Percentiles rank a stretch among this genome's conserved stretches.
Evolutionary conservation across 2,329 filamentous ascomycete genomes (phyloP).

Genomic region (Penicillium sclerotiorum): DNA sequence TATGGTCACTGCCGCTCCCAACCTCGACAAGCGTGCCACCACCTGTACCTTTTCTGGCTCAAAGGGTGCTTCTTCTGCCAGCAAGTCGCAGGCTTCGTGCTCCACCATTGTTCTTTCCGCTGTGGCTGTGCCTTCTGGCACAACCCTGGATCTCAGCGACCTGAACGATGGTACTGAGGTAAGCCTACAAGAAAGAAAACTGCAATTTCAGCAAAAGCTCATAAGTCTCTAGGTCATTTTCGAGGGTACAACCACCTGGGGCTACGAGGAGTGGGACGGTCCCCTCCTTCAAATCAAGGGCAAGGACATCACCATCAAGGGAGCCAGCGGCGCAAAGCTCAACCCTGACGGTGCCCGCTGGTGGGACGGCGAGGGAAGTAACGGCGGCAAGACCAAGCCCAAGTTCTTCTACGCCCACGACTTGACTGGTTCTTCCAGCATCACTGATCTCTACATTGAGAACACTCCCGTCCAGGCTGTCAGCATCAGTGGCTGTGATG

Average conservation of each 20-base stretch:
- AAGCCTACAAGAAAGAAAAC: not conserved
- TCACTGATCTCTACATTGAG: slow-evolving; percentile 33
- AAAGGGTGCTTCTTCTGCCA: slow-evolving; percentile 14
- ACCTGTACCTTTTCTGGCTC: slow-evolving; percentile 21
- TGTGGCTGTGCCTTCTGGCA: slow-evolving; percentile 19
- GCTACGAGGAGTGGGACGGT: slow-evolving; percentile 20
- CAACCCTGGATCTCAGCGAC: slow-evolving; percentile 18
- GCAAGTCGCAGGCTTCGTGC: slow-evolving; percentile 16
- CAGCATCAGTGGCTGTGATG: slow-evolving; percentile 47
- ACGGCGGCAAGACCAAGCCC: slow-evolving; percentile 65
- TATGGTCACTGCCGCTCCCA: slow-evolving; percentile 14
- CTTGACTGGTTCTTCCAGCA: slow-evolving; percentile 29
- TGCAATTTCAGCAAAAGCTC: not conserved
- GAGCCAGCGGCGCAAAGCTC: slow-evolving; percentile 14
- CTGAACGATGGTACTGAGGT: slow-evolving; percentile 19
- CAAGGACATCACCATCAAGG: slow-evolving; percentile 18
- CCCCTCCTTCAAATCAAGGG: slow-evolving; percentile 18
- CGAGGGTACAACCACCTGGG: slow-evolving; percentile 19
- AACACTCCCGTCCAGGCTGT: slow-evolving; percentile 41
- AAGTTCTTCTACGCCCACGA: slow-evolving; percentile 60
- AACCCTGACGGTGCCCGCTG: slow-evolving; percentile 43
- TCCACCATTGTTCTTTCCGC: slow-evolving; percentile 18
- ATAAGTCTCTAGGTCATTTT: slow-evolving; percentile 14
- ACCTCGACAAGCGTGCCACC: slow-evolving; percentile 15
- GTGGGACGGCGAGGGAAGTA: slow-evolving; percentile 65